Base-by-base conservation (phyloP, 805 yeast species). In the Cyberlindnera nakhonratchasimensis region DNA sequence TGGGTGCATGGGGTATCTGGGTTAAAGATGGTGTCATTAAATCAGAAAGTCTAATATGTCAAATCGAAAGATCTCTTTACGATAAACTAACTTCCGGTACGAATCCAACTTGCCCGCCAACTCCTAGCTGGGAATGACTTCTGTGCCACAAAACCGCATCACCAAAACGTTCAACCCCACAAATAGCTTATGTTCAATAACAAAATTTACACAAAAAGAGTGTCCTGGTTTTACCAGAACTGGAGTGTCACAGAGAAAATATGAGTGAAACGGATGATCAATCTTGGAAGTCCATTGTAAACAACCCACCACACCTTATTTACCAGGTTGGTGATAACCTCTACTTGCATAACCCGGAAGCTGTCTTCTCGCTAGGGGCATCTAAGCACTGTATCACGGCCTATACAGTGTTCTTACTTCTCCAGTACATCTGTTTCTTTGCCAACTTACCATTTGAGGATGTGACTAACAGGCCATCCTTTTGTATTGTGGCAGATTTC, bases 1-100 rank as follows among this genome's bases (percentile, higher is more conserved):
- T 91, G 95, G 96, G 95, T 0, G 70, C 93, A 0, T 77, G 79
- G 63, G 86, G 91, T 0, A 71, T 88, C 3, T 93, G 98, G 96
- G 58, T 93, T 2, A 68, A 74, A 39, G 80, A 80, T 19, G 98
- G 98, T 4, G 95, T 89, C 5, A 67, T 66, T 42, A 61, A 67
- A 33, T 74, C 84, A 1, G 62, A 70, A 20, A 72, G 75, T 42
- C 33, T 71, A 12, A 71, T 80, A 31, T 80, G 82, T 22, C 64
- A 65, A 11, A 38, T 77, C 11, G 90, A 83, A 55, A 64, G 87
- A 39, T 42, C 30, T 17, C 28, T 60, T 1, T 55, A 52, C 30
- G 19, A 37, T 1, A 39, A 37, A 14, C 37, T 57, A 12, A 43
- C 46, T 6, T 20, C 35, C 9, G 37, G 38, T 2, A 13, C 34